Conservation (phyloP, 306 rosid species). For the Quercus engelmannii region DNA sequence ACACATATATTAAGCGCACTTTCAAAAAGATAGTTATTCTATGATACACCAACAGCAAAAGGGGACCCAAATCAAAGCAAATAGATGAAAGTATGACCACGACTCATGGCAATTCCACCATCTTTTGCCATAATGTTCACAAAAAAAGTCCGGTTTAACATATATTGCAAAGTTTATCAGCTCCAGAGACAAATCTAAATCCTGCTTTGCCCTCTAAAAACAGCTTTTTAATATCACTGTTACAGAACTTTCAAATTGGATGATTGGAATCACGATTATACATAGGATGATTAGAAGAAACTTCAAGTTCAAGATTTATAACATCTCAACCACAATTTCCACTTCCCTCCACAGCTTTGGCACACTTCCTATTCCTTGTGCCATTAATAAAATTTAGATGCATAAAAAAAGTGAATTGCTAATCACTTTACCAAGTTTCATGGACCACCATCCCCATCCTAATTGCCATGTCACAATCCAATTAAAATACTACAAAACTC, state of each 20-base stretch:
- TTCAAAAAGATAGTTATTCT: background rate
- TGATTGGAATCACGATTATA: background rate
- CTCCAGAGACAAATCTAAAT: background rate
- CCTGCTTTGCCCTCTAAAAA: background rate
- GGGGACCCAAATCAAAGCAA: background rate
- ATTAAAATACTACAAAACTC: background rate
- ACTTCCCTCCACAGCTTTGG: background rate
- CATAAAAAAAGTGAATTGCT: constrained; percentile 2
- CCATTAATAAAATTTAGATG: constrained; percentile 1
- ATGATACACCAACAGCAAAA: constrained; percentile 14
- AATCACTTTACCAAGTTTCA: background rate
- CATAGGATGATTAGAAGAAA: background rate
- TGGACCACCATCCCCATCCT: background rate
- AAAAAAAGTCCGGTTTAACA: background rate
- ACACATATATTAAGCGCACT: background rate
- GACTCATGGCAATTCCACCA: constrained; percentile 3
- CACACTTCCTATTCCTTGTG: background rate
- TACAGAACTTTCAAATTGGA: background rate
- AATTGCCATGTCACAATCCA: background rate
- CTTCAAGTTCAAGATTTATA: background rate
- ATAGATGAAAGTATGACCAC: constrained; percentile 11
- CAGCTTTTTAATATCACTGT: constrained; percentile 7
- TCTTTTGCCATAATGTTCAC: background rate
- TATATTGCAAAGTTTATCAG: background rate
- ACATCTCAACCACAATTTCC: background rate